These are phyloP conservation scores for Erysimum cheiri DNA, from an alignment of 441 rosid species.

Conservation along the genomic window DNA sequence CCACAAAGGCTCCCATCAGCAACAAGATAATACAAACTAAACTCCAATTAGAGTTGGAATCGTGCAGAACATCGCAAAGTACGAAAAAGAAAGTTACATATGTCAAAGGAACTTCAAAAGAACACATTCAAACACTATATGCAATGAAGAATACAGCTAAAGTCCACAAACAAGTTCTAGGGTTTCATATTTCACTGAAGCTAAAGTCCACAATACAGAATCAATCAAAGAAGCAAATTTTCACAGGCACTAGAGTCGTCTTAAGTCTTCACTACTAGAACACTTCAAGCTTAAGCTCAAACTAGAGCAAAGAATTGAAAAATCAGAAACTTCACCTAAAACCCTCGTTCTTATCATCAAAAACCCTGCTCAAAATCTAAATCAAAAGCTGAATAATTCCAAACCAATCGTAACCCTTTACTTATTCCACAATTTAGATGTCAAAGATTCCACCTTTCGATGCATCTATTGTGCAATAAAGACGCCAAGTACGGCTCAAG, in stretches of 20 bases:
- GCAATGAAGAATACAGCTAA: neutral
- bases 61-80: neutral
- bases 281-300: neutral
- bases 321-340: slow-evolving; percentile 24
- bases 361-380: slow-evolving; percentile 23
- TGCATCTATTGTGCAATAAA: slow-evolving; percentile 4
- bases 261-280: neutral
- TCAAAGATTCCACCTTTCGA: slow-evolving; percentile 26
- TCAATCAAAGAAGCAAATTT: neutral
- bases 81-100: neutral
- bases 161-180: neutral
- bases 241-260: neutral
- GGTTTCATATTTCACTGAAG: slow-evolving; percentile 9
- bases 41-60: neutral
- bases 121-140: neutral
- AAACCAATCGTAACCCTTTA: neutral
- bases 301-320: neutral
- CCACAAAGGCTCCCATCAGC: neutral
- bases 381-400: neutral
- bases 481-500: neutral
- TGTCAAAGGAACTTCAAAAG: neutral
- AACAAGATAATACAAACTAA: neutral
- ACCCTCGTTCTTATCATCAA: slow-evolving; percentile 27
- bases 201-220: too few species aligned
- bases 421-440: neutral